These are phyloP conservation scores for Tetrahymena malaccensis DNA, from an alignment of 73 alveolate species.

Conservation along the genomic window DNA sequence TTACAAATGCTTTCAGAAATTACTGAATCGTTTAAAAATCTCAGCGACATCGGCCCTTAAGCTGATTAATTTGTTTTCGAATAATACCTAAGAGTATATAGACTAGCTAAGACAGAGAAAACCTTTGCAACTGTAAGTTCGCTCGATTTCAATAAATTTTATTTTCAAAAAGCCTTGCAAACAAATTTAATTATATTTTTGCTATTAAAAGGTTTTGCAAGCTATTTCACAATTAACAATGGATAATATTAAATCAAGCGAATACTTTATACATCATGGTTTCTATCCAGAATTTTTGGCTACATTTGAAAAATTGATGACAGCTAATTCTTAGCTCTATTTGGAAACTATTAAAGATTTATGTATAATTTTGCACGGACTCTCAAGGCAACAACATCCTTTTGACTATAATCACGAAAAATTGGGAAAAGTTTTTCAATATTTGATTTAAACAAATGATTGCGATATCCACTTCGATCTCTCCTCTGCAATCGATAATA, in stretches of 20 bases:
- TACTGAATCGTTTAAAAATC: neutral
- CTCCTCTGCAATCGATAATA: neutral
- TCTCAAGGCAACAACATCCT: neutral
- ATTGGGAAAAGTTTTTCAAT: neutral
- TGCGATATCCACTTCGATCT: neutral
- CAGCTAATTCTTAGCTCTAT: neutral
- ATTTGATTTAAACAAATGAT: neutral
- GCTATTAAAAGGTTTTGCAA: neutral
- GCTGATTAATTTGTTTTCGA: neutral
- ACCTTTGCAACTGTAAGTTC: neutral
- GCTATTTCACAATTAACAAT: neutral
- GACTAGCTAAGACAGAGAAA: neutral
- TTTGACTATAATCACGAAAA: neutral
- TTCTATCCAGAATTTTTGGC: neutral
- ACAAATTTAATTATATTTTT: too few species aligned
- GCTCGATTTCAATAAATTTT: neutral
- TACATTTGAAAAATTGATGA: neutral
- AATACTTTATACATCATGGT: neutral
- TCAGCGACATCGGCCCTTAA: neutral
- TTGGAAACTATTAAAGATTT: neutral
- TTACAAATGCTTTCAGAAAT: neutral
- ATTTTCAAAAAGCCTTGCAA: too few species aligned
- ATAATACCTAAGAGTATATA: neutral
- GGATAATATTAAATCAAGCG: neutral
- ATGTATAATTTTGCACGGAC: neutral